Conservation (phyloP, 805 yeast species). For the Candida saitoana region DNA sequence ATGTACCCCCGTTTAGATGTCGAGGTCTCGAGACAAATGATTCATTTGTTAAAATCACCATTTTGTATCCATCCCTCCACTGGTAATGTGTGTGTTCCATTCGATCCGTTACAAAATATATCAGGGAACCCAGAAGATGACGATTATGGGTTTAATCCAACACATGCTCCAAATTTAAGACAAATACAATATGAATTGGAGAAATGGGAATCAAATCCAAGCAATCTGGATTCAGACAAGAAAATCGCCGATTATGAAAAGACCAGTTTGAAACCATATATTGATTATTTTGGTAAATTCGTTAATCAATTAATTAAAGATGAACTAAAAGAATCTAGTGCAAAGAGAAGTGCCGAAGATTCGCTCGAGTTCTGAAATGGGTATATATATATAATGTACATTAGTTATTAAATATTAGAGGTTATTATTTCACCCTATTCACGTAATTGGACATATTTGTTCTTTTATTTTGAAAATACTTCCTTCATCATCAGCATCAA, state of each 20-base stretch:
- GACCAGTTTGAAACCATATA: slow-evolving; percentile 68
- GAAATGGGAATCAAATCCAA: slow-evolving; percentile 34
- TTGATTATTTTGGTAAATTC: slow-evolving; percentile 60
- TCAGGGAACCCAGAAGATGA: slow-evolving; percentile 32
- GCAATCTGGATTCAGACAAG: slow-evolving; percentile 14
- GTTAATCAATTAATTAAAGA: slow-evolving; percentile 55
- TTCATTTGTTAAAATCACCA: slow-evolving; percentile 91
- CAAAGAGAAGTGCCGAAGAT: slow-evolving; percentile 32
- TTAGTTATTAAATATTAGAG: slow-evolving; percentile 1
- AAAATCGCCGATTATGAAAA: slow-evolving; percentile 49
- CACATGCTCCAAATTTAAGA: slow-evolving; percentile 70
- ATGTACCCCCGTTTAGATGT: slow-evolving; percentile 90
- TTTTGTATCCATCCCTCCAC: slow-evolving; percentile 97
- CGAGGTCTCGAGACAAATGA: slow-evolving; percentile 84
- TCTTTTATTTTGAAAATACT: slow-evolving; percentile 5
- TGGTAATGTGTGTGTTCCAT: slow-evolving; percentile 92
- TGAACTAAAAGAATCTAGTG: slow-evolving; percentile 37
- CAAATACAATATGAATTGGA: slow-evolving; percentile 63
- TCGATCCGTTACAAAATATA: slow-evolving; percentile 44
- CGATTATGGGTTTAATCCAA: slow-evolving; percentile 65
- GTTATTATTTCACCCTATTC: slow-evolving; percentile 2
- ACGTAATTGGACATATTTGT: slow-evolving; percentile 14
- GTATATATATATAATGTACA: neutral
- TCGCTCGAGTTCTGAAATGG: slow-evolving; percentile 26
- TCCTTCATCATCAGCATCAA: slow-evolving; percentile 10